These are phyloP conservation scores for Saprolegnia parasitica DNA, from an alignment of 352 stramenopile genomes.

Conservation along the genomic window DNA sequence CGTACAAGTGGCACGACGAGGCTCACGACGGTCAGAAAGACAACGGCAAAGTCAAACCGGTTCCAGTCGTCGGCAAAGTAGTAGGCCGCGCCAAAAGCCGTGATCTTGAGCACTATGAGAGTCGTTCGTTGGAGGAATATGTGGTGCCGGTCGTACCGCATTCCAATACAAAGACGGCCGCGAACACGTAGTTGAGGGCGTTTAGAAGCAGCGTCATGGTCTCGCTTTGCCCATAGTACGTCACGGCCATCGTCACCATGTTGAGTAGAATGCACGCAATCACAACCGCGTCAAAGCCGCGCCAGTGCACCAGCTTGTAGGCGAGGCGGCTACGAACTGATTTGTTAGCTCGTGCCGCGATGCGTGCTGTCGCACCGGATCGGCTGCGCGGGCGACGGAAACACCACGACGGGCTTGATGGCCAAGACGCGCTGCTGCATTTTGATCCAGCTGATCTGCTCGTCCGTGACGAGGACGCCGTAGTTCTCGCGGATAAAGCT, in stretches of 20 bases:
- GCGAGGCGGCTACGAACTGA: conserved; percentile 34
- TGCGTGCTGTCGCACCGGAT: conserved; percentile 10
- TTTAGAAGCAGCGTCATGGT: conserved; percentile 55
- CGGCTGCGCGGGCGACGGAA: not conserved
- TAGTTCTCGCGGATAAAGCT: conserved; percentile 80
- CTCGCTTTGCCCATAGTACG: conserved; percentile 80
- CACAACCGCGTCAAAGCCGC: conserved; percentile 68
- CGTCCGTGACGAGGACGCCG: conserved; percentile 42
- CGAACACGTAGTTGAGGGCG: conserved; percentile 78
- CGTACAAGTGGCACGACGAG: conserved; percentile 42
- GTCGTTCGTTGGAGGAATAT: too few species aligned
- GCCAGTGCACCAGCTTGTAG: conserved; percentile 26
- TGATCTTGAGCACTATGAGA: conserved; percentile 61
- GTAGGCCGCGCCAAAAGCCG: conserved; percentile 49
- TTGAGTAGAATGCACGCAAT: conserved; percentile 86
- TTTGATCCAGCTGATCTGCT: conserved; percentile 43
- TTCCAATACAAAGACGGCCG: conserved; percentile 77
- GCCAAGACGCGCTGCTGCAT: conserved; percentile 27
- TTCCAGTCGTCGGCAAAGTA: conserved; percentile 85
- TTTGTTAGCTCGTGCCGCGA: conserved; percentile 31
- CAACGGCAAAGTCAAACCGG: conserved; percentile 72
- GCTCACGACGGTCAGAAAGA: conserved; percentile 46
- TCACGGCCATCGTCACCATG: conserved; percentile 73
- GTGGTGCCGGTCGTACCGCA: too few species aligned
- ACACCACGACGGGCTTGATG: not conserved